phyloP scores from a whole-genome alignment of 2,329 filamentous ascomycete species.

The Aspergillus pseudotamarii region DNA sequence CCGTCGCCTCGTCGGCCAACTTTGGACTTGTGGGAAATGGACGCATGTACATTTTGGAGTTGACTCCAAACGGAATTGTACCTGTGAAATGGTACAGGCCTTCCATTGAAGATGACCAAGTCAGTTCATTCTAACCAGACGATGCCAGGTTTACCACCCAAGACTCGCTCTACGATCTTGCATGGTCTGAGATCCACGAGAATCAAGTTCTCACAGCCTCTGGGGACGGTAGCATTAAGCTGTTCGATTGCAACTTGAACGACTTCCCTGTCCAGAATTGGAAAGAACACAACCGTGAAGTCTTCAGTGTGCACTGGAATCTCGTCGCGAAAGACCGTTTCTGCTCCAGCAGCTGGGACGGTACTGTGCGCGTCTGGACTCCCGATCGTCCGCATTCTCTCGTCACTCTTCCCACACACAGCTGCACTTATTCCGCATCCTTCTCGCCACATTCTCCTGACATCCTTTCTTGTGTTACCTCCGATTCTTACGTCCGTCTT shows the following conservation, averaged over 20 bases:
- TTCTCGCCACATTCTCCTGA: constrained; percentile 88
- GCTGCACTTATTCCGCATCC: constrained; percentile 89
- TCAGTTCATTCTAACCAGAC: constrained; percentile 6
- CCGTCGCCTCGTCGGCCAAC: constrained; percentile 88
- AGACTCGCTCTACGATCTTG: constrained; percentile 90
- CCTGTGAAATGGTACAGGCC: constrained; percentile 75
- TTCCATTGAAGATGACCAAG: not conserved
- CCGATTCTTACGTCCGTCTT: constrained; percentile 84
- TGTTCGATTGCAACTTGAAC: constrained; percentile 81
- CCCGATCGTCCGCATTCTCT: constrained; percentile 75
- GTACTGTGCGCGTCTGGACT: constrained; percentile 93
- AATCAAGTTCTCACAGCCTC: constrained; percentile 88
- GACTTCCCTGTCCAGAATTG: constrained; percentile 90
- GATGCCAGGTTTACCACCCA: constrained; percentile 83
- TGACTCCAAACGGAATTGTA: constrained; percentile 81
- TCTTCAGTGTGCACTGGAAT: constrained; percentile 92
- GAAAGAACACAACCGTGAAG: constrained; percentile 89
- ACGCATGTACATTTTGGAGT: constrained; percentile 77
- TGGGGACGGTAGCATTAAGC: constrained; percentile 91
- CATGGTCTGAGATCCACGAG: constrained; percentile 96
- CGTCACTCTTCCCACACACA: constrained; percentile 84
- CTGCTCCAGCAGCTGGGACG: constrained; percentile 91
- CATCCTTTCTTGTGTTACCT: constrained; percentile 82
- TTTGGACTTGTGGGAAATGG: constrained; percentile 98
- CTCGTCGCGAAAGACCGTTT: constrained; percentile 89